Conservation (phyloP, 352 stramenopile species). For the Phytophthora constricta region DNA sequence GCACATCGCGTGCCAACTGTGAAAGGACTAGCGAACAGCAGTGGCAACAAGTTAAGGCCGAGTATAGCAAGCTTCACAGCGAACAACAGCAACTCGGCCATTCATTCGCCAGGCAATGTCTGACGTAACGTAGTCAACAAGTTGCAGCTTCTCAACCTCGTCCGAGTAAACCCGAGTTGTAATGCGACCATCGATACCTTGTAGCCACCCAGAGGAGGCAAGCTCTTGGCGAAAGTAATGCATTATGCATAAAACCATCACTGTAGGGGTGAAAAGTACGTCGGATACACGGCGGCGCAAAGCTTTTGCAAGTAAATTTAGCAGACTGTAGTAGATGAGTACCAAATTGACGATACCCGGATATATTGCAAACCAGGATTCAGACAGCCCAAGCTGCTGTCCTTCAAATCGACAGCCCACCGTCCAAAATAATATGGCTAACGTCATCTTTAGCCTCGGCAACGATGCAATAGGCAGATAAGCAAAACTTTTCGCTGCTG, state of each 20-base stretch:
- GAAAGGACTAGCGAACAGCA: background rate
- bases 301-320: conserved; percentile 33
- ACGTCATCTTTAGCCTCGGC: conserved; percentile 7
- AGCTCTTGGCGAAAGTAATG: conserved; percentile 20
- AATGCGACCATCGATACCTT: conserved; percentile 17
- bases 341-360: conserved; percentile 20
- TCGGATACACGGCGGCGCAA: conserved; percentile 32
- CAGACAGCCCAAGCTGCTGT: conserved; percentile 23
- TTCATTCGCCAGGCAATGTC: conserved; percentile 22
- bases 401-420: conserved; percentile 40
- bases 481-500: background rate
- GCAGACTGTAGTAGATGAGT: conserved; percentile 39
- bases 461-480: conserved; percentile 3
- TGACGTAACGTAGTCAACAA: conserved; percentile 18
- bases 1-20: conserved; percentile 3
- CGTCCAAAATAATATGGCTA: conserved; percentile 8
- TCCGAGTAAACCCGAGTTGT: conserved; percentile 1
- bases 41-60: background rate
- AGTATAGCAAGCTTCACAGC: conserved; percentile 23
- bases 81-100: conserved; percentile 23
- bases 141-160: background rate
- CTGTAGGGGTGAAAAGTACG: conserved; percentile 34
- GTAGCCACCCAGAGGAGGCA: conserved; percentile 15
- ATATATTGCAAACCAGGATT: conserved; percentile 45
- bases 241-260: conserved; percentile 24